A percentile compares a stretch with the other conserved stretches of the same genome.
Evolutionary conservation across 495 filamentous ascomycete species (phyloP).

Genomic region (Hyaloscypha hepaticicola): DNA sequence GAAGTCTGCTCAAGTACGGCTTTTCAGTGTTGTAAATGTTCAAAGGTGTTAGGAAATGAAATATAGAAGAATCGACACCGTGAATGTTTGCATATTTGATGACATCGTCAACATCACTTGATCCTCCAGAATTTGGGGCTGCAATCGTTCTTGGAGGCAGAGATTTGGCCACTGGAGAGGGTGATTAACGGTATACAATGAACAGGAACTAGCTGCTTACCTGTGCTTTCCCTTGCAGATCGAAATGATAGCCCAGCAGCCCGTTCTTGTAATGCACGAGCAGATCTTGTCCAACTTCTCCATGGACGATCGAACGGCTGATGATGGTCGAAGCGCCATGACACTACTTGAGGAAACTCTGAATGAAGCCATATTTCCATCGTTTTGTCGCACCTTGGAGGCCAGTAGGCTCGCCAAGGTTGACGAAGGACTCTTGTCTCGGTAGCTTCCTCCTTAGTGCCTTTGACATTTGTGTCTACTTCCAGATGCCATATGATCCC

Average conservation of each 20-base stretch:
- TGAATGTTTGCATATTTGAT: background rate
- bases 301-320: constrained; percentile 14
- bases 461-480: background rate
- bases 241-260: background rate
- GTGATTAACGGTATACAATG: background rate
- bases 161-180: background rate
- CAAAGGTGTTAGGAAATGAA: constrained; percentile 4
- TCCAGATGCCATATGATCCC: background rate
- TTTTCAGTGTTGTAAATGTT: constrained; percentile 3
- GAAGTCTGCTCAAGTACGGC: constrained; percentile 14
- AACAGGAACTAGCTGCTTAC: background rate
- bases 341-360: constrained; percentile 11
- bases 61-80: background rate
- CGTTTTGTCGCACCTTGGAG: background rate
- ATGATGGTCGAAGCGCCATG: constrained; percentile 6
- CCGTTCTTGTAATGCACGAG: constrained; percentile 2
- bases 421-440: background rate
- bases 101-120: background rate
- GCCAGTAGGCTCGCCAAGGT: constrained; percentile 12
- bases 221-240: background rate
- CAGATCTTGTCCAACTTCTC: constrained; percentile 9
- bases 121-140: background rate
- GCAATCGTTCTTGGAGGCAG: background rate
- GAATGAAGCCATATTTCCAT: constrained; percentile 4
- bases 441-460: background rate